Percentiles rank a stretch among this genome's conserved stretches.
phyloP scores from a whole-genome alignment of 108 stramenopile species.

The Nitzschia sp. region DNA sequence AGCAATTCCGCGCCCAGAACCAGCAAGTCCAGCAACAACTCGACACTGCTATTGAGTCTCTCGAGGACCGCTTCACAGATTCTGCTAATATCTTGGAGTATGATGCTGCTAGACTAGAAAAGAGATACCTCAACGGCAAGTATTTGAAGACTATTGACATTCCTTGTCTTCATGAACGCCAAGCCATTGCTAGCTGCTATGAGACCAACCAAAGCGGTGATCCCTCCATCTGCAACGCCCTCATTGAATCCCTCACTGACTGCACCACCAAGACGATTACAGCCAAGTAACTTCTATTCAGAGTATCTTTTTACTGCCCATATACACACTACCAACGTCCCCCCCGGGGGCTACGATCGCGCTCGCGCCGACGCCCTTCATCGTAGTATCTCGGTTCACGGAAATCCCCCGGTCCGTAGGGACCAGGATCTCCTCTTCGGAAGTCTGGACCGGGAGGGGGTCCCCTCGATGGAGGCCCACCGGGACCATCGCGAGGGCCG shows the following conservation, averaged over 20 bases:
- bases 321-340: background rate
- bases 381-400: slow-evolving; percentile 13
- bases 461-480: slow-evolving; percentile 6
- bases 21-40: slow-evolving; percentile 20
- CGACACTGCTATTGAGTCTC: slow-evolving; percentile 23
- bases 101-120: slow-evolving; percentile 30
- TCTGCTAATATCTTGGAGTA: slow-evolving; percentile 29
- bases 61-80: slow-evolving; percentile 35
- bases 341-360: slow-evolving; percentile 11
- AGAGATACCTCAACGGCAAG: slow-evolving; percentile 14
- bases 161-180: slow-evolving; percentile 31
- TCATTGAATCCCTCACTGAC: slow-evolving; percentile 25
- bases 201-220: slow-evolving; percentile 14
- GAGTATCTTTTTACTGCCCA: background rate
- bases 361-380: background rate
- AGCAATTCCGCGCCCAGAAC: slow-evolving; percentile 31
- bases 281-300: background rate
- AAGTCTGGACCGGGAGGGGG: slow-evolving; percentile 2
- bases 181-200: slow-evolving; percentile 26
- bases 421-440: slow-evolving; percentile 10
- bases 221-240: slow-evolving; percentile 27
- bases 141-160: slow-evolving; percentile 15
- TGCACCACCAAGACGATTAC: slow-evolving; percentile 29
- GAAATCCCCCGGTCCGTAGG: slow-evolving; percentile 9
- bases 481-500: background rate